These are phyloP conservation scores for Linanthus parryae DNA, from an alignment of 148 eudicot species.

Conservation along the genomic window DNA sequence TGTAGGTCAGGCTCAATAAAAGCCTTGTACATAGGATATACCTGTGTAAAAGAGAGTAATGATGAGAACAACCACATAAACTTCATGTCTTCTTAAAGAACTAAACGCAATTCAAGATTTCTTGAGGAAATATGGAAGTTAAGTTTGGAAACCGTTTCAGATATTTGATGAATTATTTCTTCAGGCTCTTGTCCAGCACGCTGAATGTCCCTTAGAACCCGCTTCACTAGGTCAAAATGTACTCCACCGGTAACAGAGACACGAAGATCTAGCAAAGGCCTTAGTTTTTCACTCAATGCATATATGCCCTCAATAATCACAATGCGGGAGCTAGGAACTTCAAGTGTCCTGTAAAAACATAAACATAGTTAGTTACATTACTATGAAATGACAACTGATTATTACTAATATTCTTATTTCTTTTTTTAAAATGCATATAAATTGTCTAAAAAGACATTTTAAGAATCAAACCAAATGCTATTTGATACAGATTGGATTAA, in stretches of 20 bases:
- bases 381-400: no score
- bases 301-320: conserved; percentile 95
- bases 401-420: no score
- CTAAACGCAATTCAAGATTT: no score
- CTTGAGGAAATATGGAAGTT: no score
- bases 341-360: conserved; percentile 58
- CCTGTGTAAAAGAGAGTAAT: conserved; percentile 40
- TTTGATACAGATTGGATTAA: no score
- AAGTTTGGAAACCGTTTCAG: conserved; percentile 98
- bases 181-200: conserved; percentile 99
- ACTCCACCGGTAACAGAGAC: conserved; percentile 98
- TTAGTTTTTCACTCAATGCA: conserved; percentile 83
- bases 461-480: no score
- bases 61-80: conserved; percentile 14
- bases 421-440: no score
- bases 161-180: conserved; percentile 95
- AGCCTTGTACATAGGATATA: conserved; percentile 98
- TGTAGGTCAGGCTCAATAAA: conserved; percentile 93
- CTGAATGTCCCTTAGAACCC: conserved; percentile 92
- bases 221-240: conserved; percentile 94
- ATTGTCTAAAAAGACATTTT: no score
- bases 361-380: conserved; percentile 4
- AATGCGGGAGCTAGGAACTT: conserved; percentile 79
- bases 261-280: conserved; percentile 91
- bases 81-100: no score